These are phyloP conservation scores for Diaporthe citrichinensis DNA, from an alignment of 2,329 filamentous ascomycete species.

Conservation along the genomic window DNA sequence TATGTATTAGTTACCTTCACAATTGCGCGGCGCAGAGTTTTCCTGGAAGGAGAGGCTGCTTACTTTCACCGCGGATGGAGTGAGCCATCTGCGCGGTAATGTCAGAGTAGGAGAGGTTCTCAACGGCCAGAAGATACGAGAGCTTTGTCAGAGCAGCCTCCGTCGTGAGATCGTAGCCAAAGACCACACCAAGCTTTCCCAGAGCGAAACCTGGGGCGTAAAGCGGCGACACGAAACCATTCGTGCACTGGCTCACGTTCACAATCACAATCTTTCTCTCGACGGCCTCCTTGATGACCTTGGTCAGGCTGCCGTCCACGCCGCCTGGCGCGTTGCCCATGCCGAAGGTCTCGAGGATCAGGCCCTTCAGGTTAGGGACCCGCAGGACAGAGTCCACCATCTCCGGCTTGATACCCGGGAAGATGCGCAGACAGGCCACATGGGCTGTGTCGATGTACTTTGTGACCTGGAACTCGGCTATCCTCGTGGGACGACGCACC, in stretches of 20 bases:
- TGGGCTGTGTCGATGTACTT: constrained; percentile 87
- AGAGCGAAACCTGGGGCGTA: constrained; percentile 84
- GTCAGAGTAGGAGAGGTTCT: constrained; percentile 73
- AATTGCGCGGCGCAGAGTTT: neutral
- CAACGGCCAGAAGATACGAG: constrained; percentile 83
- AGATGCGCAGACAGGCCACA: constrained; percentile 90
- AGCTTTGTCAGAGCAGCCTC: constrained; percentile 94
- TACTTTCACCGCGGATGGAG: constrained; percentile 81
- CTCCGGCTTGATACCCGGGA: constrained; percentile 92
- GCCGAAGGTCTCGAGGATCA: constrained; percentile 93
- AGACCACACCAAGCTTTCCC: constrained; percentile 87
- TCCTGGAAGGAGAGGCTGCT: neutral
- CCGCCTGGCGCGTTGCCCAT: constrained; percentile 90
- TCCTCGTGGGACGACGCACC: constrained; percentile 79
- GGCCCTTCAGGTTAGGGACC: constrained; percentile 81
- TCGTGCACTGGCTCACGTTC: constrained; percentile 91
- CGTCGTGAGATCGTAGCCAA: constrained; percentile 89
- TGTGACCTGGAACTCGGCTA: constrained; percentile 81
- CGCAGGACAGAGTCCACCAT: constrained; percentile 90
- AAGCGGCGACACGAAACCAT: constrained; percentile 82
- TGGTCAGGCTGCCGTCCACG: constrained; percentile 82
- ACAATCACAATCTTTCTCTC: constrained; percentile 87
- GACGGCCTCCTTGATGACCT: constrained; percentile 83
- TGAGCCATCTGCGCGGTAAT: constrained; percentile 80
- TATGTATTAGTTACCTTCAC: neutral